These are phyloP conservation scores for Microbotryum saponariae DNA, from an alignment of 1,284 basidiomycete genomes.

Conservation along the genomic window DNA sequence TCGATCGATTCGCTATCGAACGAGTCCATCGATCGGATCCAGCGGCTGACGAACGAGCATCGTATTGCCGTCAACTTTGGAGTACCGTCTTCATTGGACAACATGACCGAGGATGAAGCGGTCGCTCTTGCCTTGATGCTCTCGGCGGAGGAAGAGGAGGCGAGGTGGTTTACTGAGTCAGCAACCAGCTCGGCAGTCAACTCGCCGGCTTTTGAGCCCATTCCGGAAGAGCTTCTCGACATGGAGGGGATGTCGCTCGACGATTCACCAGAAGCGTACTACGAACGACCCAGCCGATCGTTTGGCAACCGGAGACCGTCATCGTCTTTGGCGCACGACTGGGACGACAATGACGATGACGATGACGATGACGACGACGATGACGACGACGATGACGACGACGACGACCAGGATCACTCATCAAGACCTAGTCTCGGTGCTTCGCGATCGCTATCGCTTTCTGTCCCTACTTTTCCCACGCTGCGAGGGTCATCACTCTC, in stretches of 20 bases:
- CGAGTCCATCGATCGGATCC: constrained; percentile 23
- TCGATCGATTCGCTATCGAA: constrained; percentile 25
- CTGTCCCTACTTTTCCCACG: constrained; percentile 20
- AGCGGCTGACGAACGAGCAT: constrained; percentile 10
- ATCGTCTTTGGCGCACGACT: neutral
- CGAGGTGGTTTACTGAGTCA: neutral
- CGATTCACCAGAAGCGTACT: constrained; percentile 10
- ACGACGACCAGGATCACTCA: constrained; percentile 2
- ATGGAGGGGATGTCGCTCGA: constrained; percentile 27
- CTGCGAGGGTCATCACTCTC: constrained; percentile 17
- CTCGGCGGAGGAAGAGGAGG: constrained; percentile 31
- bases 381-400: neutral
- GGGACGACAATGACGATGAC: too few species aligned
- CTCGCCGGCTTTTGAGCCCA: constrained; percentile 14
- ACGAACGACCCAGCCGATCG: neutral
- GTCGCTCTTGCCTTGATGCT: constrained; percentile 34
- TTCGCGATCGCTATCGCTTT: constrained; percentile 9
- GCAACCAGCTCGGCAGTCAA: neutral
- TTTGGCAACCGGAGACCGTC: neutral
- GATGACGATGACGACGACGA: too few species aligned
- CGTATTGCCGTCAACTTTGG: constrained; percentile 17
- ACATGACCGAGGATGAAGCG: constrained; percentile 35
- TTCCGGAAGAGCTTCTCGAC: constrained; percentile 20
- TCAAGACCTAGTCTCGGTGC: neutral
- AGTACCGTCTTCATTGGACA: constrained; percentile 23